These are phyloP conservation scores for Cymodocea nodosa DNA, from an alignment of 116 monocot genomes.

Conservation along the genomic window DNA sequence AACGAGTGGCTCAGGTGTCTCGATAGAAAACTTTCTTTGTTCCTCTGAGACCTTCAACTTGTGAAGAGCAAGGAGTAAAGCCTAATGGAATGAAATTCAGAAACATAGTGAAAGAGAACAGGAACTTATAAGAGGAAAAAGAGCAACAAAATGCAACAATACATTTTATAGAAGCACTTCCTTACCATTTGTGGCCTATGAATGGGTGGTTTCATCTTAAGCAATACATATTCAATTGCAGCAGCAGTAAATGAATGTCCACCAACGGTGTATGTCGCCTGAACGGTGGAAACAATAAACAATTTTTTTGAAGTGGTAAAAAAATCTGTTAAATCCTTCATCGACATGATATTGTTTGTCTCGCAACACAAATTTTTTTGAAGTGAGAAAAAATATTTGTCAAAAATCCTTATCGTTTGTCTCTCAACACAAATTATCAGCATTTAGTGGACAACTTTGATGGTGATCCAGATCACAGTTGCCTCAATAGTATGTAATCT, in stretches of 20 bases:
- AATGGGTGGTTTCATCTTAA: conserved; percentile 65
- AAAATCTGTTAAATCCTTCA: neutral
- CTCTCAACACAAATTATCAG: too few relatives aligned
- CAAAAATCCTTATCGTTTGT: too few relatives aligned
- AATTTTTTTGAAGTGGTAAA: neutral
- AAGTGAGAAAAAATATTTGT: too few relatives aligned
- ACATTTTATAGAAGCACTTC: neutral
- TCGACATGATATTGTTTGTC: too few relatives aligned
- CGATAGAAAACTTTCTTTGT: conserved; percentile 48
- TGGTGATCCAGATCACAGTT: too few relatives aligned
- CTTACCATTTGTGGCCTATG: conserved; percentile 72
- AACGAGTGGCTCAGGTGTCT: conserved; percentile 41
- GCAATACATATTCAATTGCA: conserved; percentile 62
- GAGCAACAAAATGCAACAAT: neutral
- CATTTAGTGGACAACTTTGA: too few relatives aligned
- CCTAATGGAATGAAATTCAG: conserved; percentile 17
- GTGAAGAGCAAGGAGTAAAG: conserved; percentile 53
- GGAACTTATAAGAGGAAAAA: neutral
- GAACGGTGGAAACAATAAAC: neutral
- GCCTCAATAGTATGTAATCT: too few relatives aligned
- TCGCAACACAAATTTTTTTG: too few relatives aligned
- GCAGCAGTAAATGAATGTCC: conserved; percentile 75
- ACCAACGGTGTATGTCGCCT: conserved; percentile 86
- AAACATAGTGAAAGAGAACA: neutral
- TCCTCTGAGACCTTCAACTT: conserved; percentile 59